These are phyloP conservation scores for Penicillium concentricum DNA, from an alignment of 2,329 filamentous ascomycete species.

Conservation along the genomic window DNA sequence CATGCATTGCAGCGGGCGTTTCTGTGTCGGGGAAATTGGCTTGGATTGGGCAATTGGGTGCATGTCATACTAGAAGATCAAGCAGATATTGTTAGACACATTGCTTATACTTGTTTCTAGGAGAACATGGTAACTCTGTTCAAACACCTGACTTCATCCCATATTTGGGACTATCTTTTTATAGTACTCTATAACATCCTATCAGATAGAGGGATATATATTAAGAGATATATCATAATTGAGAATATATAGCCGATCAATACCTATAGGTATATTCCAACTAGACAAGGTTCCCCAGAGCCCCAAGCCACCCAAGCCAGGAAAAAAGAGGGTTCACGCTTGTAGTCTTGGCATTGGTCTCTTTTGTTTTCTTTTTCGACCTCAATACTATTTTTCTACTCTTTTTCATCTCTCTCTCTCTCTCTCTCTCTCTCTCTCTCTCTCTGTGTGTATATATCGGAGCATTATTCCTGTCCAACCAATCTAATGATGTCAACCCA, in stretches of 20 bases:
- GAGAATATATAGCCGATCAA: no score
- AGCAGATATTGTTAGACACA: neutral
- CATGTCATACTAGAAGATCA: neutral
- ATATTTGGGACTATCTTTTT: no score
- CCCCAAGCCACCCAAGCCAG: neutral
- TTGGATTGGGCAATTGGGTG: neutral
- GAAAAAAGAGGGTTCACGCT: neutral
- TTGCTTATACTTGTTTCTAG: neutral
- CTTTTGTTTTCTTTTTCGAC: no score
- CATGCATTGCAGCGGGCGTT: slow-evolving; percentile 18
- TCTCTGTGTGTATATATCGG: neutral
- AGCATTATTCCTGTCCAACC: neutral
- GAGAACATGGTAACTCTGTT: neutral
- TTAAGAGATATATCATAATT: no score
- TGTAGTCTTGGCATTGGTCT: neutral
- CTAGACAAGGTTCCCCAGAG: no score
- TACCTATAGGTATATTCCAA: no score
- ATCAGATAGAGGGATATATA: no score
- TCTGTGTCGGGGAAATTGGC: neutral
- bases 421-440: no score
- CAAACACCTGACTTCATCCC: neutral
- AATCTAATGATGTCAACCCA: neutral
- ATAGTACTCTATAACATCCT: no score
- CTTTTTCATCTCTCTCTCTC: no score
- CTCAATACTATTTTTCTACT: no score